These are phyloP conservation scores for Yarrowia galli DNA, from an alignment of 1,139 yeast genomes.

Conservation along the genomic window DNA sequence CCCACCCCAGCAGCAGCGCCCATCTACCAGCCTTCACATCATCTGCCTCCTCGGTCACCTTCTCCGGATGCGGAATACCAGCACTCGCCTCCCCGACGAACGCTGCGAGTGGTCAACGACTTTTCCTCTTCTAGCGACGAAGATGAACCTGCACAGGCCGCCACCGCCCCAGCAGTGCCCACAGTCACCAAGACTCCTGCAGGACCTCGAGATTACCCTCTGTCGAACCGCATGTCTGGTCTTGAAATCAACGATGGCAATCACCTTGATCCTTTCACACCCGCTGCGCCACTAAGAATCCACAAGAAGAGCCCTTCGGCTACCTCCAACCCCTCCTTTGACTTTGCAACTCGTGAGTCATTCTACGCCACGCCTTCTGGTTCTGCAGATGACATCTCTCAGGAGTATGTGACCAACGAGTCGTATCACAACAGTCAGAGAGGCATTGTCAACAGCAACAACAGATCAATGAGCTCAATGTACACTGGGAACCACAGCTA, in stretches of 20 bases:
- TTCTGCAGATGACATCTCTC: constrained; percentile 16
- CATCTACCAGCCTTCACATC: constrained; percentile 32
- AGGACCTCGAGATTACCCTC: constrained; percentile 30
- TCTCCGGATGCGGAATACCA: constrained; percentile 12
- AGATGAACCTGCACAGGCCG: constrained; percentile 7
- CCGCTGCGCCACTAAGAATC: constrained; percentile 23
- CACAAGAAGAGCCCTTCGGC: constrained; percentile 21
- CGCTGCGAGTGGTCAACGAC: constrained; percentile 35
- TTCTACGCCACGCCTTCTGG: constrained; percentile 31
- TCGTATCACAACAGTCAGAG: constrained; percentile 14
- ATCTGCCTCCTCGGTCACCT: constrained; percentile 9
- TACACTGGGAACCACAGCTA: constrained; percentile 1
- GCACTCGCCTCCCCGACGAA: constrained; percentile 19
- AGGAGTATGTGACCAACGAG: constrained; percentile 32
- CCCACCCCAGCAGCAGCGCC: neutral
- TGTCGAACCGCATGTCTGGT: constrained; percentile 18
- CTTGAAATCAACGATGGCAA: constrained; percentile 22
- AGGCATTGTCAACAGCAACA: neutral
- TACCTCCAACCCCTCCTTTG: constrained; percentile 19
- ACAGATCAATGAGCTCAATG: constrained; percentile 12
- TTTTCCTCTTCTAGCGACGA: constrained; percentile 29
- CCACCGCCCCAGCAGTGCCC: neutral
- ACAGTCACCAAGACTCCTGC: constrained; percentile 21
- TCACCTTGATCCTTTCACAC: constrained; percentile 26
- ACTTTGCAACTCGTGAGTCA: constrained; percentile 19